phyloP scores from a whole-genome alignment of 1,284 basidiomycete genomes.

The Chalciporus sp. region DNA sequence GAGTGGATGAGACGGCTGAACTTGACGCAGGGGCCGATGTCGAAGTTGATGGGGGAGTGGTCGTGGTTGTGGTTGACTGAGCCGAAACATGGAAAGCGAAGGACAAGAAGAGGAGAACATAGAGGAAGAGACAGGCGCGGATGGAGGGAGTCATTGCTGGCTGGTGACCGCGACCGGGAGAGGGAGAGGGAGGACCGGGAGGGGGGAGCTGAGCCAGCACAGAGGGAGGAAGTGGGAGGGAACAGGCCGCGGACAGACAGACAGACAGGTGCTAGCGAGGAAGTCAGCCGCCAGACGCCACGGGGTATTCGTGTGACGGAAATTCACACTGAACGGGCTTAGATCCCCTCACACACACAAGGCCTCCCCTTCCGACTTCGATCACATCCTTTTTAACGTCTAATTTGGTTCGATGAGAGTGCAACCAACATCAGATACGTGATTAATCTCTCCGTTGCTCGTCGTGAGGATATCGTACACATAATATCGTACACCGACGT shows the following conservation, averaged over 20 bases:
- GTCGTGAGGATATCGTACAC: background rate
- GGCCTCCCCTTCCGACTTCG: background rate
- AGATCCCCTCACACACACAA: constrained; percentile 7
- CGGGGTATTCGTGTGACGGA: constrained; percentile 21
- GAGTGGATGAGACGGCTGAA: constrained; percentile 7
- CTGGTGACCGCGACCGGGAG: background rate
- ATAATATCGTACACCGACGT: background rate
- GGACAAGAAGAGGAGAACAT: constrained; percentile 24
- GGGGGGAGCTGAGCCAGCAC: background rate
- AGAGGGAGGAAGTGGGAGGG: background rate
- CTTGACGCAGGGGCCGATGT: constrained; percentile 16
- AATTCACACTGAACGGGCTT: constrained; percentile 7
- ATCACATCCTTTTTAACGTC: background rate
- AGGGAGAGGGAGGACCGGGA: background rate
- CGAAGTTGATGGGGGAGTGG: constrained; percentile 8
- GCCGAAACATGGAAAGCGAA: constrained; percentile 26
- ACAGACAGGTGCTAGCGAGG: background rate
- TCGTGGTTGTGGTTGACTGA: constrained; percentile 18
- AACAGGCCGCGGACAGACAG: constrained; percentile 1
- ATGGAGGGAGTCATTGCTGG: constrained; percentile 20
- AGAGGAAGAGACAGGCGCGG: constrained; percentile 11
- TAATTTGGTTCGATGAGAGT: background rate
- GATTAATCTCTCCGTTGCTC: background rate
- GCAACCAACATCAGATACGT: background rate
- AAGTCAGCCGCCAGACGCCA: constrained; percentile 31